Evolutionary conservation across 2,329 filamentous ascomycete species (phyloP).

Genomic region (Pseudogymnoascus sp.): DNA sequence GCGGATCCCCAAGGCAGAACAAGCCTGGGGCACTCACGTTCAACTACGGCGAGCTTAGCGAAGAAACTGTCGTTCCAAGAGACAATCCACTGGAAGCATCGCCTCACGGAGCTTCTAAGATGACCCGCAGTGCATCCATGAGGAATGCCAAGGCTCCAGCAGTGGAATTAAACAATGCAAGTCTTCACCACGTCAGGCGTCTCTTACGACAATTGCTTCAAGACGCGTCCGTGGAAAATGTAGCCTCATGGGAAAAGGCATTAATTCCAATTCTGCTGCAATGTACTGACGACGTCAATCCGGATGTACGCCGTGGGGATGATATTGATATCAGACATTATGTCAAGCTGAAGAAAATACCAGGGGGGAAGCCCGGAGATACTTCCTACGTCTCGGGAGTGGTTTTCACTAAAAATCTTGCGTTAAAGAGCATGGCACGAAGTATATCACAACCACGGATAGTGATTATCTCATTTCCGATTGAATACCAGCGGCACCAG

Average conservation of each 20-base stretch:
- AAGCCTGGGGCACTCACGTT: slow-evolving; percentile 35
- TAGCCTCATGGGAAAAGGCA: slow-evolving; percentile 78
- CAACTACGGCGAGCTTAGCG: slow-evolving; percentile 31
- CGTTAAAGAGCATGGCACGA: slow-evolving; percentile 90
- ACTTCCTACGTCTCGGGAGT: slow-evolving; percentile 95
- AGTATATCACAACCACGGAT: slow-evolving; percentile 79
- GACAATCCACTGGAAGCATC: slow-evolving; percentile 16
- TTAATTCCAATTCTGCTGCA: slow-evolving; percentile 82
- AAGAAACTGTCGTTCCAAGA: slow-evolving; percentile 21
- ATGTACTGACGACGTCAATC: slow-evolving; percentile 89
- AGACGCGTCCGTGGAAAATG: slow-evolving; percentile 66
- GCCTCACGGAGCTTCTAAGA: slow-evolving; percentile 31
- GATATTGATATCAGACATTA: slow-evolving; percentile 97
- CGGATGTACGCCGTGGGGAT: slow-evolving; percentile 82
- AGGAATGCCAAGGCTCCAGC: slow-evolving; percentile 64
- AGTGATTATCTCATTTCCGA: slow-evolving; percentile 85
- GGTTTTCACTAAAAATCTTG: slow-evolving; percentile 95
- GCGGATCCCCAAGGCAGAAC: slow-evolving; percentile 60
- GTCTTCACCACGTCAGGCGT: slow-evolving; percentile 78
- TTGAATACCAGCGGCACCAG: slow-evolving; percentile 90
- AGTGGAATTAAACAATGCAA: slow-evolving; percentile 80
- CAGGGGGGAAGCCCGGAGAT: slow-evolving; percentile 80
- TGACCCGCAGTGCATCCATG: slow-evolving; percentile 78
- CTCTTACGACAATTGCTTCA: slow-evolving; percentile 75
- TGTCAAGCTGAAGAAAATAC: slow-evolving; percentile 94